A percentile compares a stretch with the other conserved stretches of the same genome.
phyloP scores from a whole-genome alignment of 75 land plant genomes.

The Picea sitchensis region DNA sequence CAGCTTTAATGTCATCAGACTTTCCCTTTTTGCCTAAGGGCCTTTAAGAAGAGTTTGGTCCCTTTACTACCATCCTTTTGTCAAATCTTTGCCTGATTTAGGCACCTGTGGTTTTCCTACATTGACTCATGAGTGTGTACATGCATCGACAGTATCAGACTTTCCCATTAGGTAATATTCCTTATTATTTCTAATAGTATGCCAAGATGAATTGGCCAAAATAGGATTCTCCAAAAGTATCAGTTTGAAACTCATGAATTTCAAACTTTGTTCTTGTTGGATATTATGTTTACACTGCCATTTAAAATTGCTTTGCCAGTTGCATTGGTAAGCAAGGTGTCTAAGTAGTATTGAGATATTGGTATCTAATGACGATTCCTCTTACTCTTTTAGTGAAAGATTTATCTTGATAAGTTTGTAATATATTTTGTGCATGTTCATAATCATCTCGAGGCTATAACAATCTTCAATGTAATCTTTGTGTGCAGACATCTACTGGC shows the following conservation, averaged over 20 bases:
- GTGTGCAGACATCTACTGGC: background rate
- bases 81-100: background rate
- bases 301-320: background rate
- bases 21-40: no score
- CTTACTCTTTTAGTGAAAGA: no score
- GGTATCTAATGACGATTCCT: background rate
- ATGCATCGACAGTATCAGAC: background rate
- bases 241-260: background rate
- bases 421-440: background rate
- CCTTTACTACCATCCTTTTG: background rate
- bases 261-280: background rate
- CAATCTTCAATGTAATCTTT: background rate
- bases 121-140: background rate
- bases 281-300: background rate
- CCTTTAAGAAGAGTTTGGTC: background rate
- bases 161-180: background rate
- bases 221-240: background rate
- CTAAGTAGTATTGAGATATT: background rate
- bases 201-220: background rate
- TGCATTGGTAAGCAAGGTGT: background rate
- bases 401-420: no score
- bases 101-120: no score
- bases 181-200: background rate
- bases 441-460: background rate
- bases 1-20: no score